Evolutionary conservation across 257 asterid species (phyloP).

Genomic region (Thymus mandschuricus): DNA sequence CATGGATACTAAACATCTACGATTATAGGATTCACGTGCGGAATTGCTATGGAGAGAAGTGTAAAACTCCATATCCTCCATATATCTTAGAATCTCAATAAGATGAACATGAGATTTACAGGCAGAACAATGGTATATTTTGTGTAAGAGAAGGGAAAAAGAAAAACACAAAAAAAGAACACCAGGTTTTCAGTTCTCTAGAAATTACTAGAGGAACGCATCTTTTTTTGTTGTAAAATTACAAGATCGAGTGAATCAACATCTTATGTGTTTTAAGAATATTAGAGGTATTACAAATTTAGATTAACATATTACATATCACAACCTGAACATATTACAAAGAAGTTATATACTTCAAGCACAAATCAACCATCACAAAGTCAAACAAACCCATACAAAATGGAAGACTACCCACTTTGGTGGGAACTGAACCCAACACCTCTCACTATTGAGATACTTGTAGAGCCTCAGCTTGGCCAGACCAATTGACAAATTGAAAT

Average conservation of each 20-base stretch:
- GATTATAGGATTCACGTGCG: background rate
- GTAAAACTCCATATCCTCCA: constrained; percentile 9
- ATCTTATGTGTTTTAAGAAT: no score
- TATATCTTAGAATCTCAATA: background rate
- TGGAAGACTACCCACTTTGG: no score
- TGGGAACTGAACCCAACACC: no score
- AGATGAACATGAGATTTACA: background rate
- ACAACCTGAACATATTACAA: no score
- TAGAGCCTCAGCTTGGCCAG: no score
- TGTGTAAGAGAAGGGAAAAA: background rate
- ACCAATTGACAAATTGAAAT: no score
- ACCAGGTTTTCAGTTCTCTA: background rate
- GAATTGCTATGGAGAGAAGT: constrained; percentile 3
- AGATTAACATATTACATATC: no score
- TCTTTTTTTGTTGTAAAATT: background rate
- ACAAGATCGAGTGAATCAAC: constrained; percentile 5
- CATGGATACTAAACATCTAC: background rate
- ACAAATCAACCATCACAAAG: no score
- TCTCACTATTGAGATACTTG: no score
- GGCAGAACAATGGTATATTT: background rate
- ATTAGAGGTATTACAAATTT: no score
- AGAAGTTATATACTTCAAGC: no score
- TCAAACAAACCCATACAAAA: no score
- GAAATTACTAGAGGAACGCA: background rate
- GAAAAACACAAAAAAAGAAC: background rate